These are phyloP conservation scores for Lasiosphaeris hirsuta DNA, from an alignment of 495 filamentous ascomycete genomes.

Conservation along the genomic window DNA sequence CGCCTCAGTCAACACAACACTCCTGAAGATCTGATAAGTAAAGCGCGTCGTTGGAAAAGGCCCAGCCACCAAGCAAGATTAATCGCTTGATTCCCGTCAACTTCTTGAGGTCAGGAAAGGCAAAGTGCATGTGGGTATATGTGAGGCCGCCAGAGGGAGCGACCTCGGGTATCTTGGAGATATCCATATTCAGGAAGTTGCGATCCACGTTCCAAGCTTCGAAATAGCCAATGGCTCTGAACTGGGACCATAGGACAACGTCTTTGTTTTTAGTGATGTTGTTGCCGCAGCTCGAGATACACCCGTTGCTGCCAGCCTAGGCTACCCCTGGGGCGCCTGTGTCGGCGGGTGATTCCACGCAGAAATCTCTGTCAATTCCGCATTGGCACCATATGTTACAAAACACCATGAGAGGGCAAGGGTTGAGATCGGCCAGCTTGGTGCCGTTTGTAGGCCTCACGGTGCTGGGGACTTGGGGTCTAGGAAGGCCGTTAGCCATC, in stretches of 20 bases:
- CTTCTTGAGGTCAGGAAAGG: conserved; percentile 17
- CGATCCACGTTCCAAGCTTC: conserved; percentile 25
- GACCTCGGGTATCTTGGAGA: no score
- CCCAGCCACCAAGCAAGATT: conserved; percentile 34
- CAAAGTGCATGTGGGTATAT: conserved; percentile 26
- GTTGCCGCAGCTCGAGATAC: conserved; percentile 43
- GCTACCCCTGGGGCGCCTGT: conserved; percentile 37
- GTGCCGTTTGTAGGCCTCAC: conserved; percentile 5
- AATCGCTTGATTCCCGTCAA: conserved; percentile 23
- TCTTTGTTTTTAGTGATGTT: conserved; percentile 16
- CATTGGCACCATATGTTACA: conserved; percentile 41
- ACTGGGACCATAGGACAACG: no score
- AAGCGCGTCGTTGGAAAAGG: conserved; percentile 18
- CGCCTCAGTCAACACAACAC: conserved; percentile 14
- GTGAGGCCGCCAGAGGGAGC: conserved; percentile 3
- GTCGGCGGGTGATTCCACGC: conserved; percentile 27
- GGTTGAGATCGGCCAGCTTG: conserved; percentile 8
- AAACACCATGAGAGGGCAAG: conserved; percentile 13
- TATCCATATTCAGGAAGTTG: conserved; percentile 8
- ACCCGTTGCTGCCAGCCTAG: conserved; percentile 33
- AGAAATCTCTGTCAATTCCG: conserved; percentile 45
- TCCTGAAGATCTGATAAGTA: conserved; percentile 27
- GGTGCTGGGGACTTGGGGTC: conserved; percentile 5
- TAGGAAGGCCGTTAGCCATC: no score
- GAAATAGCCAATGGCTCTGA: conserved; percentile 27